Evolutionary conservation across 345 rosid species (phyloP).

Genomic region (Odontarrhena argentea): DNA sequence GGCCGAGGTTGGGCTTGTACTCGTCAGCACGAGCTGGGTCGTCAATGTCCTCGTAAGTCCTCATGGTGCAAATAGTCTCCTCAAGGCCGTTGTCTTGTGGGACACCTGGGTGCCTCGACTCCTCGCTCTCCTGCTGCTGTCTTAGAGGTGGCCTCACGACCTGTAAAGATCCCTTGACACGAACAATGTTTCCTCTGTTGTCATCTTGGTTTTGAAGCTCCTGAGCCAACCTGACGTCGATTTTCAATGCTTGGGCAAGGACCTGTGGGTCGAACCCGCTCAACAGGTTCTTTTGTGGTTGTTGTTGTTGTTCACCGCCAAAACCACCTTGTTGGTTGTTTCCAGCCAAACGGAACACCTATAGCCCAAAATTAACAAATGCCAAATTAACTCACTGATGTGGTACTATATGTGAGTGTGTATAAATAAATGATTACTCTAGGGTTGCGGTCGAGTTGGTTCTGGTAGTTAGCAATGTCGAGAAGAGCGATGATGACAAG

Average conservation of each 20-base stretch:
- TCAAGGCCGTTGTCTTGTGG: constrained; percentile 61
- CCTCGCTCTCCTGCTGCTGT: constrained; percentile 41
- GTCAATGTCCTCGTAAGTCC: constrained; percentile 59
- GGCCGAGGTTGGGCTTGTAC: constrained; percentile 60
- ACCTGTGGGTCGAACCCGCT: constrained; percentile 57
- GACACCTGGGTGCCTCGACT: constrained; percentile 34
- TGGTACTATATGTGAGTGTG: neutral
- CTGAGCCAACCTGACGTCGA: constrained; percentile 46
- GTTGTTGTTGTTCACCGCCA: constrained; percentile 32
- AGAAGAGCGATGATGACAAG: constrained; percentile 44
- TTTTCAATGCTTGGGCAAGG: constrained; percentile 63
- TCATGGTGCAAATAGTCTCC: constrained; percentile 75
- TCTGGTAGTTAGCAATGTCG: constrained; percentile 46
- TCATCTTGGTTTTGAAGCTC: constrained; percentile 53
- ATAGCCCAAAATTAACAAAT: neutral
- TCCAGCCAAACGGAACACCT: constrained; percentile 74
- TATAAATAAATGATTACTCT: constrained; percentile 47
- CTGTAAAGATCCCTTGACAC: constrained; percentile 53
- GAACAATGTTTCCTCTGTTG: constrained; percentile 62
- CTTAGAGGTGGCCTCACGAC: constrained; percentile 51
- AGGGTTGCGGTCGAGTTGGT: constrained; percentile 72
- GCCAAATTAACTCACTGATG: neutral
- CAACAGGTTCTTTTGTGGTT: constrained; percentile 29
- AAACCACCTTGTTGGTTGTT: constrained; percentile 48
- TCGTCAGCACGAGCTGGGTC: constrained; percentile 62